Evolutionary conservation across 2,329 filamentous ascomycete species (phyloP).

Genomic region (Colletotrichum filicis): DNA sequence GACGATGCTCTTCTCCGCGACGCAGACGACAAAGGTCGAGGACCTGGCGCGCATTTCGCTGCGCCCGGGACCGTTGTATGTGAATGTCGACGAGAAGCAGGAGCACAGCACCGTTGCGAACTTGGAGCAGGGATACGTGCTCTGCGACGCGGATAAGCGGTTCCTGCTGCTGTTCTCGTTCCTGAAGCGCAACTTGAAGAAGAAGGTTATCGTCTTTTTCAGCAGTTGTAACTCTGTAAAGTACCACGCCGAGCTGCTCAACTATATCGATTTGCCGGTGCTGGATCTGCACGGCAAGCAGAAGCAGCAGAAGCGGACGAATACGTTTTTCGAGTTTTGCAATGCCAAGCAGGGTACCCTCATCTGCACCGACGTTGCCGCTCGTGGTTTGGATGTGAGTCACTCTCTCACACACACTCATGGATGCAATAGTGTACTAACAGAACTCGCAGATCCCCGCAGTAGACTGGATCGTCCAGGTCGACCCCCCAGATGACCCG

Average conservation of each 20-base stretch:
- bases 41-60: conserved; percentile 95
- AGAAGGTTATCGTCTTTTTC: conserved; percentile 98
- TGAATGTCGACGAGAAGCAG: conserved; percentile 94
- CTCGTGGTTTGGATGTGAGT: conserved; percentile 86
- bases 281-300: conserved; percentile 92
- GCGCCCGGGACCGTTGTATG: conserved; percentile 89
- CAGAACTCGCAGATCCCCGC: conserved; percentile 44
- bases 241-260: conserved; percentile 94
- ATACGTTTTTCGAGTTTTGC: conserved; percentile 96
- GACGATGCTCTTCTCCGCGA: conserved; percentile 98
- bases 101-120: conserved; percentile 93
- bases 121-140: conserved; percentile 93
- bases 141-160: conserved; percentile 92
- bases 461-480: conserved; percentile 97
- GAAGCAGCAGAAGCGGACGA: conserved; percentile 99
- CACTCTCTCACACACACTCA: background rate
- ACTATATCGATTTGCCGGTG: conserved; percentile 95
- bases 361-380: conserved; percentile 97
- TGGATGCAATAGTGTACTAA: background rate
- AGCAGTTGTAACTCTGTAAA: conserved; percentile 93
- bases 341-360: conserved; percentile 83
- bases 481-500: conserved; percentile 92
- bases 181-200: conserved; percentile 89
- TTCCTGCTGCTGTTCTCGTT: conserved; percentile 96
- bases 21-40: conserved; percentile 98